Percentiles rank a stretch among this genome's conserved stretches.
Conservation (phyloP, 2,329 filamentous ascomycete genomes). For the Seiridium cupressi region DNA sequence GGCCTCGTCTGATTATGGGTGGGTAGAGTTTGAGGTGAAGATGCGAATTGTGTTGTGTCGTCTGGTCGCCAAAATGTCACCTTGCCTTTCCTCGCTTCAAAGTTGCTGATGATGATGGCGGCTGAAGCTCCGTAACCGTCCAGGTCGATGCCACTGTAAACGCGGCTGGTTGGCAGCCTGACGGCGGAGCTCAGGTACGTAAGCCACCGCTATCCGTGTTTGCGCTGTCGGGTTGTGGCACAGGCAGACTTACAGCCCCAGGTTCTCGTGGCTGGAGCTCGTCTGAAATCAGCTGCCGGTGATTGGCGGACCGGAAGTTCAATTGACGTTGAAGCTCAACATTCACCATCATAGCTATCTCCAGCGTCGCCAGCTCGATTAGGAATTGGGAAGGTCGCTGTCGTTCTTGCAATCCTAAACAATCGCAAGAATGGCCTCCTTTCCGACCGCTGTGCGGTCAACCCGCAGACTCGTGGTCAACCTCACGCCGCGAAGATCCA, state of each 20-base stretch:
- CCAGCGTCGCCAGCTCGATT: conserved; percentile 15
- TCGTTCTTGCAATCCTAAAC: conserved; percentile 29
- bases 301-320: conserved; percentile 12
- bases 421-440: conserved; percentile 50
- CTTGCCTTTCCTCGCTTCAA: too few species aligned
- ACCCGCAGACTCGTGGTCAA: conserved; percentile 45
- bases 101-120: too few species aligned
- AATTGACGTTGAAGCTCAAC: conserved; percentile 9
- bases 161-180: conserved; percentile 40
- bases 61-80: too few species aligned
- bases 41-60: too few species aligned
- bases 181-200: neutral
- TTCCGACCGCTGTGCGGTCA: conserved; percentile 56
- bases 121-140: neutral
- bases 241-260: neutral
- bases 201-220: neutral
- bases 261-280: conserved; percentile 1
- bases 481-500: conserved; percentile 48
- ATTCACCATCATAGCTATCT: neutral
- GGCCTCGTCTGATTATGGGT: neutral
- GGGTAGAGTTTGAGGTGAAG: too few species aligned
- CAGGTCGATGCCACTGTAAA: conserved; percentile 13
- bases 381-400: conserved; percentile 26
- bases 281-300: conserved; percentile 8
- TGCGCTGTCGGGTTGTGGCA: neutral